Conservation (phyloP, 805 yeast genomes). For the Ogataea paradorogensis region DNA sequence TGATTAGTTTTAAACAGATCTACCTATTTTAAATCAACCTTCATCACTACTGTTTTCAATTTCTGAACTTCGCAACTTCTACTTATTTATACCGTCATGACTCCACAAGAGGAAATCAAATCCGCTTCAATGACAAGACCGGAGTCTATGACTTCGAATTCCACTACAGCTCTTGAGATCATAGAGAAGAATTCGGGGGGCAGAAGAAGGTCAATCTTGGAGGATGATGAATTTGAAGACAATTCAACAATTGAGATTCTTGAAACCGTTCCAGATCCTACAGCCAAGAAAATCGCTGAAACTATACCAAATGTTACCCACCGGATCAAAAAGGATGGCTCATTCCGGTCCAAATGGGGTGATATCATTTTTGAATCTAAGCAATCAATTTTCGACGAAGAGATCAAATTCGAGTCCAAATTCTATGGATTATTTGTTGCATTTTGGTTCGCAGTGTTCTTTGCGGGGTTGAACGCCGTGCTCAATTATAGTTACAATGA, state of each 20-base stretch:
- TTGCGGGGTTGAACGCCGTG: slow-evolving; percentile 50
- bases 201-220: slow-evolving; percentile 21
- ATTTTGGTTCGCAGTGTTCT: slow-evolving; percentile 67
- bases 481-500: slow-evolving; percentile 49
- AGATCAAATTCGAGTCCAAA: slow-evolving; percentile 40
- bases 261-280: neutral
- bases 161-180: slow-evolving; percentile 9
- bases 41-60: neutral
- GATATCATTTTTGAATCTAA: slow-evolving; percentile 48
- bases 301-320: neutral
- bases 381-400: slow-evolving; percentile 53
- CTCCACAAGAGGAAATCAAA: neutral
- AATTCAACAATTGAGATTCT: neutral
- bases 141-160: slow-evolving; percentile 7
- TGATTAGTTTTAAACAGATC: neutral
- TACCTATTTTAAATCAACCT: neutral
- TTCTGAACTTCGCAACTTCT: neutral
- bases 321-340: slow-evolving; percentile 31
- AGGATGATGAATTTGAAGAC: slow-evolving; percentile 22
- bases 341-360: slow-evolving; percentile 49
- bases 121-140: slow-evolving; percentile 8
- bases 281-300: slow-evolving; percentile 2
- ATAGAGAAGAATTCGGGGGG: slow-evolving; percentile 16
- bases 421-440: slow-evolving; percentile 82
- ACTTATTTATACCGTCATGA: neutral